Conservation (phyloP, 345 rosid genomes). For the Citrus sinensis region DVS_A1.0 CM039165.1:15376501-15377000, state of each 20-base stretch:
- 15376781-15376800: not conserved
- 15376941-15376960: not conserved
- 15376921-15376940: not conserved
- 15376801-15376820: not conserved
- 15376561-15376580: not conserved
- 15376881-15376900: too few relatives aligned
- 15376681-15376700: not conserved
- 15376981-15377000: not conserved
- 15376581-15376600: not conserved
- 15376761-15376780: not conserved
- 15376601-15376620: not conserved
- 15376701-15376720: not conserved
- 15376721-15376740: not conserved
- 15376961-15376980: constrained; percentile 1
- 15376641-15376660: not conserved
- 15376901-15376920: not conserved
- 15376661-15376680: not conserved
- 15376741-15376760: not conserved
- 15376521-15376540: not conserved
- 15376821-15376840: not conserved
- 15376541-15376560: not conserved
- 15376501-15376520: not conserved
- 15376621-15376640: not conserved
- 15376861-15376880: not conserved
- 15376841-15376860: not conserved